These are phyloP conservation scores for Leccinum uliginosum DNA, from an alignment of 768 basidiomycete species.

Conservation along the genomic window DNA sequence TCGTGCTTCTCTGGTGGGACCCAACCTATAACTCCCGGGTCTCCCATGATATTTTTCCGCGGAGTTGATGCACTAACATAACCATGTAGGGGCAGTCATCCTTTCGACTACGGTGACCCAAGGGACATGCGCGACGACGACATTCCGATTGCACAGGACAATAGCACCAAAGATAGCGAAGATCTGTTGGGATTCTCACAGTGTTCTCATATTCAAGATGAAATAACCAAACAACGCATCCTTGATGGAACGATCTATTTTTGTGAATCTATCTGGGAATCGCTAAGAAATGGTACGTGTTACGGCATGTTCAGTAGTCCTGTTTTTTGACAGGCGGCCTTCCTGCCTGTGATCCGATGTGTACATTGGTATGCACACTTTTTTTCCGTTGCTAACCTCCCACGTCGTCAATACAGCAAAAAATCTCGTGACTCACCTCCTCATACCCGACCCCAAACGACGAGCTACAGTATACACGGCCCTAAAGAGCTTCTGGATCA, in stretches of 20 bases:
- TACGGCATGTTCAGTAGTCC: neutral
- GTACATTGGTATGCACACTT: neutral
- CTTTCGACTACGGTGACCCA: constrained; percentile 60
- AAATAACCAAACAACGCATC: constrained; percentile 65
- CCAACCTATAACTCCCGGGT: neutral
- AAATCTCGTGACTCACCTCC: constrained; percentile 53
- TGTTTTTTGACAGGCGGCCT: constrained; percentile 1
- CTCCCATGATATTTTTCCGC: neutral
- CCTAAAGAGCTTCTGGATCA: constrained; percentile 64
- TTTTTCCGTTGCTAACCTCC: constrained; percentile 8
- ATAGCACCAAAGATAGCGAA: constrained; percentile 32
- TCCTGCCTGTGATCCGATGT: neutral
- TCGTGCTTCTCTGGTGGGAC: neutral
- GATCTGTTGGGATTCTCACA: constrained; percentile 28
- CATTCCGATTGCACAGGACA: constrained; percentile 7
- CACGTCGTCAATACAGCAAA: constrained; percentile 36
- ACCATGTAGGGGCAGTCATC: constrained; percentile 59
- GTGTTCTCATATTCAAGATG: constrained; percentile 45
- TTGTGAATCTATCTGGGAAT: constrained; percentile 48
- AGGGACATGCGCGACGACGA: constrained; percentile 13
- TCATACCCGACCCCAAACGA: constrained; percentile 50
- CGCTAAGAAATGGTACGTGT: constrained; percentile 53
- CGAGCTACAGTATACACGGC: constrained; percentile 65
- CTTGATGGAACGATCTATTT: constrained; percentile 60
- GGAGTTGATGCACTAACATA: constrained; percentile 7